Percentiles rank a stretch among this genome's conserved stretches.
phyloP scores from a whole-genome alignment of 2,329 filamentous ascomycete genomes.

The Cyphellophora attinorum region DNA sequence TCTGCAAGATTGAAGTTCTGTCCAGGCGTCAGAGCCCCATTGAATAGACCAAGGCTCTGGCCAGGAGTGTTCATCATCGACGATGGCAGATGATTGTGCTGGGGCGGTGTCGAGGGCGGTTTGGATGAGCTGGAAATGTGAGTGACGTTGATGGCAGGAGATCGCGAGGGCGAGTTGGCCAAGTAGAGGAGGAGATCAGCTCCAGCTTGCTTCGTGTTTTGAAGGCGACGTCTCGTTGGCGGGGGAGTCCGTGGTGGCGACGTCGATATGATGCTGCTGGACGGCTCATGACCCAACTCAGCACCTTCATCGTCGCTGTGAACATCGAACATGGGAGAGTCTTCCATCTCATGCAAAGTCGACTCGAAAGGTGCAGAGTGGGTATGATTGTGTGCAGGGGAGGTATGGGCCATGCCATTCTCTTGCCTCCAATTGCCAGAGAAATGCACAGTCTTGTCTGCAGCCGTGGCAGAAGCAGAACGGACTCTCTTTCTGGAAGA shows the following conservation, averaged over 20 bases:
- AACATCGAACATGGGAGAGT: slow-evolving; percentile 24
- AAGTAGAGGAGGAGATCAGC: slow-evolving; percentile 74
- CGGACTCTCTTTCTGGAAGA: slow-evolving; percentile 57
- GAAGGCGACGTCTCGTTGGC: slow-evolving; percentile 38
- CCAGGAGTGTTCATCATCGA: slow-evolving; percentile 48
- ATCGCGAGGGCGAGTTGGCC: slow-evolving; percentile 70
- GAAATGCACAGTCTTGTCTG: slow-evolving; percentile 32
- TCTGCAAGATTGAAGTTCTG: slow-evolving; percentile 90
- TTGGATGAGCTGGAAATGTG: slow-evolving; percentile 35
- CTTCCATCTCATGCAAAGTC: slow-evolving; percentile 31
- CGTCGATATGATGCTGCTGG: slow-evolving; percentile 47
- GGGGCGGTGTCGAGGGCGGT: slow-evolving; percentile 68
- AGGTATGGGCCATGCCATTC: slow-evolving; percentile 73
- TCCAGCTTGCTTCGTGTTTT: slow-evolving; percentile 63
- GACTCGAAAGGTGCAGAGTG: slow-evolving; percentile 63
- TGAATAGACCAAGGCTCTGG: slow-evolving; percentile 56
- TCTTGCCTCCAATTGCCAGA: slow-evolving; percentile 65
- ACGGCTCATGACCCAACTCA: slow-evolving; percentile 48
- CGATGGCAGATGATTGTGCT: slow-evolving; percentile 43
- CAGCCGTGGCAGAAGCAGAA: slow-evolving; percentile 54
- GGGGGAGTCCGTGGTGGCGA: slow-evolving; percentile 80
- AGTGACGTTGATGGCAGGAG: slow-evolving; percentile 49
- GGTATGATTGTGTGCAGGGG: slow-evolving; percentile 69
- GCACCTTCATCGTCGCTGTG: slow-evolving; percentile 65
- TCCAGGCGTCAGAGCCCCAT: slow-evolving; percentile 77